phyloP scores from a whole-genome alignment of 805 yeast genomes.

The Metschnikowia cubensis region DNA sequence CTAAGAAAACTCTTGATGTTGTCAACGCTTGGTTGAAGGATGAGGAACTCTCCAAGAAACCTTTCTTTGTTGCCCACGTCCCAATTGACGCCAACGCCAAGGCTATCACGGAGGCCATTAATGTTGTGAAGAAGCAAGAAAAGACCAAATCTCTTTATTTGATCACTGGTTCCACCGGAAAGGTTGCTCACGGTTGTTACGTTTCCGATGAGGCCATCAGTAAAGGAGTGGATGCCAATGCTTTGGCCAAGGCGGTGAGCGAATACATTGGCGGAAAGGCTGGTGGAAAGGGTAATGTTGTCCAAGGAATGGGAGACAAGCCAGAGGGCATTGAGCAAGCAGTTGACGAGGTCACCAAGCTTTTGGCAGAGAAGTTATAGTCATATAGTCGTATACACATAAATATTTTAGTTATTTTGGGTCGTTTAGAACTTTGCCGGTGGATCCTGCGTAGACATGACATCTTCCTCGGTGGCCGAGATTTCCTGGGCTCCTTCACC shows the following conservation, averaged over 20 bases:
- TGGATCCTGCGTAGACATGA: constrained; percentile 32
- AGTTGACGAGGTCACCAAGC: constrained; percentile 59
- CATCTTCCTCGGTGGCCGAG: constrained; percentile 51
- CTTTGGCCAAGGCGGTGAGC: constrained; percentile 68
- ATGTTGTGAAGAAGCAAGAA: constrained; percentile 70
- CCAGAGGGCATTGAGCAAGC: constrained; percentile 68
- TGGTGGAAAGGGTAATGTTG: constrained; percentile 96
- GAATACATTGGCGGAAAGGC: constrained; percentile 89
- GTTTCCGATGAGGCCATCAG: constrained; percentile 66
- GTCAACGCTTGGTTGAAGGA: constrained; percentile 64
- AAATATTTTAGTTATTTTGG: background rate
- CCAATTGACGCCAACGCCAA: constrained; percentile 80
- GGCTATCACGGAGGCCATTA: constrained; percentile 90
- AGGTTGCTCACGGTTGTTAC: constrained; percentile 95
- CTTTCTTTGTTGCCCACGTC: constrained; percentile 63
- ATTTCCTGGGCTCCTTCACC: constrained; percentile 54
- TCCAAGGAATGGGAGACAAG: constrained; percentile 95
- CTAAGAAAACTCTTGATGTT: constrained; percentile 73
- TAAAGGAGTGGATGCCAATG: constrained; percentile 71
- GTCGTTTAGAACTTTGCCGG: background rate
- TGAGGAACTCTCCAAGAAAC: constrained; percentile 43
- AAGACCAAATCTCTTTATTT: constrained; percentile 74
- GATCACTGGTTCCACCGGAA: constrained; percentile 65
- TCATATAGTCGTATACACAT: constrained; percentile 4
- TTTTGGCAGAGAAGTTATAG: constrained; percentile 57